Percentiles rank a stretch among this genome's conserved stretches.
These are phyloP conservation scores for Fusarium caatingaense DNA, from an alignment of 2,329 filamentous ascomycete genomes.

Conservation along the genomic window DNA sequence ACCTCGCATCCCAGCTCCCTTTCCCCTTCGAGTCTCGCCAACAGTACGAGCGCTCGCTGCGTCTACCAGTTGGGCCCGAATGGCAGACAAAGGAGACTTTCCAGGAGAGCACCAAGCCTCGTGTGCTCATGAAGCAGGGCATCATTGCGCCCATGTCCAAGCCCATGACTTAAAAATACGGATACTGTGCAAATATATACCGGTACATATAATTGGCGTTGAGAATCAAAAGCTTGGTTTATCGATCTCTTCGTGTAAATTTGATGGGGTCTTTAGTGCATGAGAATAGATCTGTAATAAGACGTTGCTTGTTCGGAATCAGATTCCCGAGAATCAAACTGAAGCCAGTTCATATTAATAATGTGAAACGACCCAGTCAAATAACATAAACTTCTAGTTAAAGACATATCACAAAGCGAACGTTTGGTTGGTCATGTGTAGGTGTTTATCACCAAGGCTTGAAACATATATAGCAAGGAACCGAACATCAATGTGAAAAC, in stretches of 20 bases:
- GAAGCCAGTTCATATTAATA: neutral
- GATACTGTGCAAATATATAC: neutral
- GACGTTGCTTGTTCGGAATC: neutral
- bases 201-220: conserved; percentile 24
- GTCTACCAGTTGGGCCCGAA: conserved; percentile 89
- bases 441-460: neutral
- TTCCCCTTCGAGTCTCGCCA: conserved; percentile 88
- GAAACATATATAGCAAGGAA: neutral
- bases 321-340: neutral
- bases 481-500: neutral
- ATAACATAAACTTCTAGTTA: neutral
- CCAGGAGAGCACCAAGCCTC: conserved; percentile 88
- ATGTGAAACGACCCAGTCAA: neutral
- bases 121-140: conserved; percentile 90
- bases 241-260: neutral
- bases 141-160: conserved; percentile 88
- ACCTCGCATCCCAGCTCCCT: conserved; percentile 84
- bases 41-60: conserved; percentile 90
- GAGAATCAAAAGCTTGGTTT: conserved; percentile 28
- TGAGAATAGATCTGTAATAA: neutral
- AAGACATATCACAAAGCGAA: neutral
- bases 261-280: neutral
- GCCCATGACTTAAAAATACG: conserved; percentile 61
- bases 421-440: neutral
- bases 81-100: conserved; percentile 97